A percentile compares a stretch with the other conserved stretches of the same genome.
Conservation (phyloP, 2,329 filamentous ascomycete species). For the Fusarium abutilonis region DNA sequence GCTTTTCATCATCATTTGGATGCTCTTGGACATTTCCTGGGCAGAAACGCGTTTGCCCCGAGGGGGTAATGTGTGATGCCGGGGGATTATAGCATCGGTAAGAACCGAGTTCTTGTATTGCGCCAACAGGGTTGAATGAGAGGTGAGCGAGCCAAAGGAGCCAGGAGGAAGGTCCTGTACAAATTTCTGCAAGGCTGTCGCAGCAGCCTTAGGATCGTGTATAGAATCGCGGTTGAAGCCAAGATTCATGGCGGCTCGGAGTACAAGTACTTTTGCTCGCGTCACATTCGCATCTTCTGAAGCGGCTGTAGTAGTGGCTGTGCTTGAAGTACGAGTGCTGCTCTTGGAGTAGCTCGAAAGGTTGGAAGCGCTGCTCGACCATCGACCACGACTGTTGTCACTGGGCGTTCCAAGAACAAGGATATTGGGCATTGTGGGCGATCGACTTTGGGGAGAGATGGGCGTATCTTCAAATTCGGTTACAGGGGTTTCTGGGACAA, state of each 20-base stretch:
- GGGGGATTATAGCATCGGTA: slow-evolving; percentile 69
- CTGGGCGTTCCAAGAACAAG: slow-evolving; percentile 79
- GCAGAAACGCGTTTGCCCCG: slow-evolving; percentile 70
- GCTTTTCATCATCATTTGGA: slow-evolving; percentile 77
- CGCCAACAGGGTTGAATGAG: slow-evolving; percentile 76
- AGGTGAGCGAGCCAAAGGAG: slow-evolving; percentile 78
- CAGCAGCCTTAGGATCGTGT: slow-evolving; percentile 56
- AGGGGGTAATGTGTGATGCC: slow-evolving; percentile 56
- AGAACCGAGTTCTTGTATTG: slow-evolving; percentile 84
- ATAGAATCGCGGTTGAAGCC: slow-evolving; percentile 75
- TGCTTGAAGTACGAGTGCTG: slow-evolving; percentile 72
- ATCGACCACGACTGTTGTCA: slow-evolving; percentile 70
- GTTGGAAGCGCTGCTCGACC: slow-evolving; percentile 84
- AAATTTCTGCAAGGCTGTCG: slow-evolving; percentile 74
- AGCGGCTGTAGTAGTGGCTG: slow-evolving; percentile 74
- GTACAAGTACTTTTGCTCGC: slow-evolving; percentile 79
- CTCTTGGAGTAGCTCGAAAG: slow-evolving; percentile 82
- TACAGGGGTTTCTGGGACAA: slow-evolving; percentile 86
- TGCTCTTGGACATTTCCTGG: slow-evolving; percentile 81
- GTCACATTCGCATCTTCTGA: slow-evolving; percentile 80
- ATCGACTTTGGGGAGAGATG: slow-evolving; percentile 81
- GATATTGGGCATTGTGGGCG: slow-evolving; percentile 83
- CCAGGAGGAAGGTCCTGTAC: slow-evolving; percentile 78
- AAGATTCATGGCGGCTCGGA: slow-evolving; percentile 86
- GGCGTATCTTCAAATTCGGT: slow-evolving; percentile 95